Conservation (phyloP, 352 stramenopile genomes). For the Phytophthora pluvialis region DNA sequence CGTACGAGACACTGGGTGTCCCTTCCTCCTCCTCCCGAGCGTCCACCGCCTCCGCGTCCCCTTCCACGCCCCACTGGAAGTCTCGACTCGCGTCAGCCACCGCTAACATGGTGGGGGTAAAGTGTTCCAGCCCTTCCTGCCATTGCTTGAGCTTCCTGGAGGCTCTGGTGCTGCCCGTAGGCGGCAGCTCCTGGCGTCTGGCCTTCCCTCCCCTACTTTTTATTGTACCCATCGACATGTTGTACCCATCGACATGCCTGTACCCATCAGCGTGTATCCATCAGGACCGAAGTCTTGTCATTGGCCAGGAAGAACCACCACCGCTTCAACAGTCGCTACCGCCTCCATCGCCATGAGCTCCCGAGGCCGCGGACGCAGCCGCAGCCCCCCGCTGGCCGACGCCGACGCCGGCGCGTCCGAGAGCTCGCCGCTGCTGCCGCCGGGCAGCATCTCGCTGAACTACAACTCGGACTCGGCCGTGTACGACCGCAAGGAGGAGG, state of each 20-base stretch:
- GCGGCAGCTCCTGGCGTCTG: not conserved
- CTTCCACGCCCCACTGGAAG: slow-evolving; percentile 39
- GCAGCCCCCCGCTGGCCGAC: slow-evolving; percentile 25
- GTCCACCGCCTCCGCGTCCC: not conserved
- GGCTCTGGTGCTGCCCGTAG: not conserved
- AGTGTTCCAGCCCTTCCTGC: slow-evolving; percentile 73
- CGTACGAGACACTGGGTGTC: slow-evolving; percentile 3
- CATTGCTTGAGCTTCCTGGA: slow-evolving; percentile 51
- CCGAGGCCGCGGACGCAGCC: slow-evolving; percentile 19
- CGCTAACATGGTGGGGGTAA: slow-evolving; percentile 80
- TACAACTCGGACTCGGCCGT: slow-evolving; percentile 90
- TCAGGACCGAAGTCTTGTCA: too few species aligned
- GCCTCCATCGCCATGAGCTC: slow-evolving; percentile 34
- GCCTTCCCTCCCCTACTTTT: too few species aligned
- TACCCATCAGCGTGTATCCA: too few species aligned
- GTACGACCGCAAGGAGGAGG: slow-evolving; percentile 58
- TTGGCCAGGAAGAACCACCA: too few species aligned
- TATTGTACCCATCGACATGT: too few species aligned
- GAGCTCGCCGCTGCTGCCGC: slow-evolving; percentile 58
- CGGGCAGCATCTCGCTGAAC: slow-evolving; percentile 62
- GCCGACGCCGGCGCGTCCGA: slow-evolving; percentile 40
- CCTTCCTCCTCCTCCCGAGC: slow-evolving; percentile 8
- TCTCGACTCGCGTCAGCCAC: slow-evolving; percentile 61
- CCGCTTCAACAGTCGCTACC: too few species aligned
- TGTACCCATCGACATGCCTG: too few species aligned